Percentiles rank a stretch among this genome's conserved stretches.
phyloP scores from a whole-genome alignment of 768 basidiomycete species.

The Cyclocybe aegerita region DNA sequence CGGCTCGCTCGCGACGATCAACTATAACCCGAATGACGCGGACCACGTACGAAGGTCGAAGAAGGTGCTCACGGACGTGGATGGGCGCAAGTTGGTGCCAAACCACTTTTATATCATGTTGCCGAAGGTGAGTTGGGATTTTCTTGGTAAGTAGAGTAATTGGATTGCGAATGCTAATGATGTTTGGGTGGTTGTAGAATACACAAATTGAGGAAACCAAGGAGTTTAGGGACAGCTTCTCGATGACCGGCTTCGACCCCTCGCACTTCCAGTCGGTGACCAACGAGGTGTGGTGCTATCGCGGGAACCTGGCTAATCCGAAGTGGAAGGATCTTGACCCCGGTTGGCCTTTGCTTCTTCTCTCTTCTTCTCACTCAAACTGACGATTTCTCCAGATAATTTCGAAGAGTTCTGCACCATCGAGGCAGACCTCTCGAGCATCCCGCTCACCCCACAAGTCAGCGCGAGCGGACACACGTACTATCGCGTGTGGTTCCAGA shows the following conservation, averaged over 20 bases:
- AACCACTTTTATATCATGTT: conserved; percentile 1
- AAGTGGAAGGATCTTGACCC: conserved; percentile 15
- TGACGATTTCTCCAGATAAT: not conserved
- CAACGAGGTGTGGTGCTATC: conserved; percentile 20
- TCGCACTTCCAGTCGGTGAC: conserved; percentile 11
- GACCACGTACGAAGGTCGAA: not conserved
- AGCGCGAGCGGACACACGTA: conserved; percentile 16
- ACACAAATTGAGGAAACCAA: conserved; percentile 41
- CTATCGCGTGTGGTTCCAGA: conserved; percentile 28
- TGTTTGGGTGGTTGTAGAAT: conserved; percentile 18
- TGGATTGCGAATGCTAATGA: not conserved
- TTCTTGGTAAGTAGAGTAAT: too few species aligned
- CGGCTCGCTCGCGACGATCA: conserved; percentile 23
- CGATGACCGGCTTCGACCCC: conserved; percentile 14
- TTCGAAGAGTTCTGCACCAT: conserved; percentile 16
- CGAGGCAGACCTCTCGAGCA: conserved; percentile 19
- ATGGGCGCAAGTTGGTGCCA: too few species aligned
- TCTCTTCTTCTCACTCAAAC: not conserved
- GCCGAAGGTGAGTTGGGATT: conserved; percentile 2
- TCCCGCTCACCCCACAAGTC: conserved; percentile 13
- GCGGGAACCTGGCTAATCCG: conserved; percentile 14
- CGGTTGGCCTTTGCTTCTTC: conserved; percentile 3
- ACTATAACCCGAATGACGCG: not conserved
- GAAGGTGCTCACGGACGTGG: not conserved
- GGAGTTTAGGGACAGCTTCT: conserved; percentile 38